Evolutionary conservation across 2,329 filamentous ascomycete genomes (phyloP).

Genomic region (Grosmannia clavigera): DNA sequence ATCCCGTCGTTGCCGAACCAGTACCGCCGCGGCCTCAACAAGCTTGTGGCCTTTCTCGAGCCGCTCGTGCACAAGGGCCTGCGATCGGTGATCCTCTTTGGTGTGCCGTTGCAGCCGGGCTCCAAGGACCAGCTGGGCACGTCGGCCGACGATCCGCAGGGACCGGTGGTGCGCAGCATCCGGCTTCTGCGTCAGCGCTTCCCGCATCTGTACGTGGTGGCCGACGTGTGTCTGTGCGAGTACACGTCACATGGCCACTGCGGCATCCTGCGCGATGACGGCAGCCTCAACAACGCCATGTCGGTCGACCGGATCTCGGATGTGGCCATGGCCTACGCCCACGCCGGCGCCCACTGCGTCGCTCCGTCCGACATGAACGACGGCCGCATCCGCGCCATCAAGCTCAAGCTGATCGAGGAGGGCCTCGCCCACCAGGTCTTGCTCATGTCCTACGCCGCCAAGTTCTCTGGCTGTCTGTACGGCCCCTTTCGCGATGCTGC

Average conservation of each 20-base stretch:
- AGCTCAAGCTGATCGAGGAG: conserved; percentile 91
- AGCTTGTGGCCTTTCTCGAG: conserved; percentile 69
- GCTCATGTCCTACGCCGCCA: conserved; percentile 96
- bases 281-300: conserved; percentile 80
- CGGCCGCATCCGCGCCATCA: conserved; percentile 91
- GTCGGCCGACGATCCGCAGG: conserved; percentile 81
- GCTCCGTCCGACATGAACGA: conserved; percentile 99
- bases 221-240: conserved; percentile 94
- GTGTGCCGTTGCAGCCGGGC: conserved; percentile 69
- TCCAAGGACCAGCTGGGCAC: conserved; percentile 88
- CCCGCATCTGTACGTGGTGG: conserved; percentile 80
- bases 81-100: conserved; percentile 87
- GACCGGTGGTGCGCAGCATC: conserved; percentile 82
- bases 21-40: conserved; percentile 77
- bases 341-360: conserved; percentile 90
- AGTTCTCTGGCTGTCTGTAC: conserved; percentile 93
- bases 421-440: conserved; percentile 84
- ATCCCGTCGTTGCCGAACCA: conserved; percentile 90
- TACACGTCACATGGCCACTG: conserved; percentile 98
- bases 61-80: conserved; percentile 84
- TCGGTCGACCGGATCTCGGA: conserved; percentile 92
- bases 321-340: conserved; percentile 95
- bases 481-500: conserved; percentile 95
- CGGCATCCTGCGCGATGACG: conserved; percentile 87
- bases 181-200: conserved; percentile 73